Evolutionary conservation across 2,329 filamentous ascomycete genomes (phyloP), one percentile per base, ranked within the genome.

Genomic region (Cercospora sp.): DNA sequence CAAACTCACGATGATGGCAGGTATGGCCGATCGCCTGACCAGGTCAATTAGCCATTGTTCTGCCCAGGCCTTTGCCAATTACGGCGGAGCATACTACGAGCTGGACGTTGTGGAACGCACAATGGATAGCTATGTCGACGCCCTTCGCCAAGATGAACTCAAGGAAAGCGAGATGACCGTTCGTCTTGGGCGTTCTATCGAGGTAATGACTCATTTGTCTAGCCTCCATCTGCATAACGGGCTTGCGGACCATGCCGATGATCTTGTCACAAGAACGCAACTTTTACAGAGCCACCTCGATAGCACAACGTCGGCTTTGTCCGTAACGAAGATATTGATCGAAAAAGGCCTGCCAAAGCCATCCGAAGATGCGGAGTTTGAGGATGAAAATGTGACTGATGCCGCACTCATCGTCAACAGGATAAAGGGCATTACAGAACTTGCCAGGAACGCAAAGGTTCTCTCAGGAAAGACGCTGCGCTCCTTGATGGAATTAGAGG

Each of bases 81-180:
- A 93, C 73, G 90, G 93, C 74, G 89, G 90, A 51, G 91, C 93
- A 2, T 80, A 95, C 67, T 92, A 93, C 73, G 95, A 98, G 79
- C 84, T 98, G 61, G 92, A 97, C 77, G 93, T 94, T 0, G 92
- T 98, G 10, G 95, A 99, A 81, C 87, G 93, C 66, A 91, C 92
- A 0, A 81, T 98, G 60, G 97, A 97, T 76, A 87, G 87, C 65
- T 97, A 93, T 88, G 91, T 98, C 66, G 94, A 97, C 71, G 88
- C 88, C 5, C 79, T 97, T 64, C 90, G 93, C 71, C 89, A 89
- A 63, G 93, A 96, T 73, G 93, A 97, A 65, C 82, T 98, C 60
- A 93, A 93, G 79, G 91, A 94, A 80, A 88, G 90, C 78, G 90
- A 92, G 74, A 93, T 93, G 76, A 89, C 91, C 0, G 87, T 88